These are phyloP conservation scores for Phytopythium boreale DNA, from an alignment of 352 stramenopile species.

Conservation along the genomic window DNA sequence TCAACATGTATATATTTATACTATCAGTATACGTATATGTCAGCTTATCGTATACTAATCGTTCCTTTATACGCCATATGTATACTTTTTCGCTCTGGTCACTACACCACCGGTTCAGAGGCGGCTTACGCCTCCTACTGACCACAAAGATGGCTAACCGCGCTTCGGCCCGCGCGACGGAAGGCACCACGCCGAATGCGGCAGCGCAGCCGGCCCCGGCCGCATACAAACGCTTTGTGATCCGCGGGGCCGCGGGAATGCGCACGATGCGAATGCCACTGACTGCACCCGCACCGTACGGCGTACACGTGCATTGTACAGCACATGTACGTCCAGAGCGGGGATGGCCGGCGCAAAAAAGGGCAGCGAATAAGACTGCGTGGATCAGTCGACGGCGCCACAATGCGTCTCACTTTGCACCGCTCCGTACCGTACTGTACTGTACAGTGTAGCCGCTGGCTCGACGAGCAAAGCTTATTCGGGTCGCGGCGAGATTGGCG, in stretches of 20 bases:
- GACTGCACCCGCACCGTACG: neutral
- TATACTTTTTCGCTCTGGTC: neutral
- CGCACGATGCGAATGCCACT: neutral
- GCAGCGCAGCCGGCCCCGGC: too few species aligned
- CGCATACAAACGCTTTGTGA: too few species aligned
- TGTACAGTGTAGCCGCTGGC: neutral
- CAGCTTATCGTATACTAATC: neutral
- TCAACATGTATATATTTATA: conserved; percentile 2
- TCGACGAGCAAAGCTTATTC: neutral
- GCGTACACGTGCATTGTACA: neutral
- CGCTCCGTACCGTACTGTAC: neutral
- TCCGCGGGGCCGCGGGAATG: neutral
- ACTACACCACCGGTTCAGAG: neutral
- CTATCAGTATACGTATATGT: conserved; percentile 1
- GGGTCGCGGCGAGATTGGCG: too few species aligned
- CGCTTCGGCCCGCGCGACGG: too few species aligned
- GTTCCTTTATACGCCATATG: neutral
- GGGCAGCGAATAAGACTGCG: conserved; percentile 6
- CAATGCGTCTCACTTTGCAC: neutral
- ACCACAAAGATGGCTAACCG: neutral
- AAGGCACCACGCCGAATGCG: too few species aligned
- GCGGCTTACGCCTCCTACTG: neutral
- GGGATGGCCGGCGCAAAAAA: neutral
- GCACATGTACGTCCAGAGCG: neutral
- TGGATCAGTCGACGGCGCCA: neutral